A percentile compares a stretch with the other conserved stretches of the same genome.
Evolutionary conservation across 345 rosid genomes (phyloP).

Genomic region (Camelina neglecta): DNA sequence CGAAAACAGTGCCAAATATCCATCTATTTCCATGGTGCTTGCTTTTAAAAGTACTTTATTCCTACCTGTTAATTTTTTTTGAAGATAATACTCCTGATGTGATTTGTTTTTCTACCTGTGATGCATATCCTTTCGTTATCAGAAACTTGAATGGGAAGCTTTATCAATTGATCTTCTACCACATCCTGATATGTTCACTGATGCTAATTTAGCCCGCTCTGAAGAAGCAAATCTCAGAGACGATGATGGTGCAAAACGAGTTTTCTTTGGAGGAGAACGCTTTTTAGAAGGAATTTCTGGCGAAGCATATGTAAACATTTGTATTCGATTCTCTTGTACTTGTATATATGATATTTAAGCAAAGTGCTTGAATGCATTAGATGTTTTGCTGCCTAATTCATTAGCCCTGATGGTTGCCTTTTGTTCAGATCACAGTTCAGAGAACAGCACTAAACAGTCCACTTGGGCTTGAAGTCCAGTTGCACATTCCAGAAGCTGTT

Average conservation of each 20-base stretch:
- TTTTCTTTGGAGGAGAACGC: conserved; percentile 98
- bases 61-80: conserved; percentile 21
- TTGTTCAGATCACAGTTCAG: conserved; percentile 86
- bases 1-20: conserved; percentile 1
- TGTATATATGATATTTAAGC: not conserved
- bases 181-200: conserved; percentile 99
- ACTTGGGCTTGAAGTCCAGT: conserved; percentile 97
- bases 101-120: conserved; percentile 41
- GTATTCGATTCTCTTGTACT: conserved; percentile 34
- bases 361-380: conserved; percentile 23
- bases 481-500: conserved; percentile 93
- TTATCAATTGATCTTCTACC: conserved; percentile 97
- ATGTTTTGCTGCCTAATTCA: conserved; percentile 12
- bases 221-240: conserved; percentile 77
- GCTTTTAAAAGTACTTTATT: conserved; percentile 14
- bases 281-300: conserved; percentile 97
- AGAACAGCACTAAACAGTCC: conserved; percentile 92
- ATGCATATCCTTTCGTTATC: conserved; percentile 47
- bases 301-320: conserved; percentile 78
- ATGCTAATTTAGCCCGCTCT: conserved; percentile 76
- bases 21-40: not conserved
- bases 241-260: conserved; percentile 98
- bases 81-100: conserved; percentile 27
- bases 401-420: conserved; percentile 38
- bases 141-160: conserved; percentile 99